phyloP scores from a whole-genome alignment of 495 filamentous ascomycete species.

The Penicillium odoratum region DNA sequence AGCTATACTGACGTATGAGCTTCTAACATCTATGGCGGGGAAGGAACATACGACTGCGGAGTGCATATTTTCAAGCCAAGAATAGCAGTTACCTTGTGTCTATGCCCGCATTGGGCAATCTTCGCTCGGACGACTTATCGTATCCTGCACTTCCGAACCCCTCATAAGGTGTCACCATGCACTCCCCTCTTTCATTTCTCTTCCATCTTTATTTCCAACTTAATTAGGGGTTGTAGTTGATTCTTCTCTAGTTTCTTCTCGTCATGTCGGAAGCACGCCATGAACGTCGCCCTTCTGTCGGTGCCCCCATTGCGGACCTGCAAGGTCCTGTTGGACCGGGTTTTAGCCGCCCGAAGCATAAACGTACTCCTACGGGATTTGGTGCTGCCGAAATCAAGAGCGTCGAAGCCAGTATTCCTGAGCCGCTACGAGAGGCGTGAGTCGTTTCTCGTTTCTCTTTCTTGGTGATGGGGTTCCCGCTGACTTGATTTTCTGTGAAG shows the following conservation, averaged over 20 bases:
- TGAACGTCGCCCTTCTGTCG: constrained; percentile 73
- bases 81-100: not conserved
- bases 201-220: constrained; percentile 6
- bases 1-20: not conserved
- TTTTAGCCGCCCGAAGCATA: constrained; percentile 83
- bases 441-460: constrained; percentile 28
- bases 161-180: constrained; percentile 11
- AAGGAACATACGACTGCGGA: constrained; percentile 1
- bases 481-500: constrained; percentile 36
- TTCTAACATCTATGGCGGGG: not conserved
- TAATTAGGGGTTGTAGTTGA: not conserved
- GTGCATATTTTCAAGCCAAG: not conserved
- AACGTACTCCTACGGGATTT: constrained; percentile 89
- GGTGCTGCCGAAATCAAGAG: constrained; percentile 87
- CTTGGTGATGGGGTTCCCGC: constrained; percentile 1
- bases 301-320: constrained; percentile 79
- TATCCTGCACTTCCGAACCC: constrained; percentile 9
- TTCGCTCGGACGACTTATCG: constrained; percentile 10
- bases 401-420: constrained; percentile 87
- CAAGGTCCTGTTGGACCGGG: constrained; percentile 76
- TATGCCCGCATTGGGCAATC: constrained; percentile 14
- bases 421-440: constrained; percentile 79
- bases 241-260: not conserved
- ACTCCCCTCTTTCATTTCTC: constrained; percentile 20
- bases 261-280: constrained; percentile 34